Base-by-base conservation (phyloP, 805 yeast genomes). In the Ogataea allantospora region DNA sequence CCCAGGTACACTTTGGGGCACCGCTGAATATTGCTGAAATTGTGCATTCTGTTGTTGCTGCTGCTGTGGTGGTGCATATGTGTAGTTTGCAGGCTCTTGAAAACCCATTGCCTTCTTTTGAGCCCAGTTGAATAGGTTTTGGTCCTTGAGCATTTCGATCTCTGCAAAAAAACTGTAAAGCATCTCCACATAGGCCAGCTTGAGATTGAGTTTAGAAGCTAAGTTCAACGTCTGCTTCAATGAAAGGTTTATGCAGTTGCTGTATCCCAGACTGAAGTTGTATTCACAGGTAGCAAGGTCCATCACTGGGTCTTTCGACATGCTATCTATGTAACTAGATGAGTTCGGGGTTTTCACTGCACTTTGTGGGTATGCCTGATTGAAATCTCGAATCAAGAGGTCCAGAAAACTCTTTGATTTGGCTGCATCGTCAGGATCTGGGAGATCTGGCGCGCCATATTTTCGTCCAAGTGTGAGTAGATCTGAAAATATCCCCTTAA, bases 381-480 rank as follows among this genome's bases (percentile, higher is more conserved):
- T 56, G 38, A 43, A 52, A 8, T 56, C 53, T 15, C 49, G 40
- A 4, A 53, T 25, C 33, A 50, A 35, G 32, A 33, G 38, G 6
- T 48, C 49, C 16, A 57, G 49, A 6, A 47, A 25, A 2, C 32
- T 21, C n/a, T 50, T 44, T 2, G 46, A 12, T 12, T 27, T 41
- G 3, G 32, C 10, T 1, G 23, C 11, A 21, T 58, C 57, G 2
- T 27, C n/a, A 6, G 50, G 44, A 7, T 43, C 40, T 1, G 65
- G 63, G 21, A 58, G 39, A 35, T 57, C 63, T 3, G 43, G 33
- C 10, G 52, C 50, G 9, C 63, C 62, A 4, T 46, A 33, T 20
- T 23, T 21, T 37, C 46, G 45, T 5, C 58, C 60, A 2, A 60
- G 15, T 1, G 15, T 17, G 7, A 58, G 23, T 2, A 58, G 34